Conservation (phyloP, 2,329 filamentous ascomycete species). For the Botrytis medusae region DNA sequence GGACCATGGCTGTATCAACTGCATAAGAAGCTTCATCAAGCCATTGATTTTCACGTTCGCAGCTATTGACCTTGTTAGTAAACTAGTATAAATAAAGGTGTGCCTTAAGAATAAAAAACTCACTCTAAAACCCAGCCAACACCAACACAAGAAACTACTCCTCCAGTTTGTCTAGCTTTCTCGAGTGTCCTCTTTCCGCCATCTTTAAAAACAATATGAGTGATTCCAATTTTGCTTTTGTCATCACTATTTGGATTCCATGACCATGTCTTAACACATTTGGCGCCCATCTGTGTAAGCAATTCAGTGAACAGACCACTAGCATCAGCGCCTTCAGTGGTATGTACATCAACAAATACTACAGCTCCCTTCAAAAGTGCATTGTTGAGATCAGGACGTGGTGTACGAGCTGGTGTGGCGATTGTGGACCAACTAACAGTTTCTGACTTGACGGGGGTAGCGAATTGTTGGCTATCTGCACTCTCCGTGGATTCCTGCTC, state of each 20-base stretch:
- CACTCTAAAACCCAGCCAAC: constrained; percentile 88
- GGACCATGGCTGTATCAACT: constrained; percentile 65
- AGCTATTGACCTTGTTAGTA: constrained; percentile 49
- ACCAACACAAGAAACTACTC: constrained; percentile 80
- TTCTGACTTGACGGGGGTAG: constrained; percentile 48
- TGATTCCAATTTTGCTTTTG: constrained; percentile 66
- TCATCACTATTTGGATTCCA: constrained; percentile 55
- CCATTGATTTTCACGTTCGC: constrained; percentile 75
- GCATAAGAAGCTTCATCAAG: constrained; percentile 69
- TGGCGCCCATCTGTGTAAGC: constrained; percentile 77
- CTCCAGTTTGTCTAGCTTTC: constrained; percentile 70
- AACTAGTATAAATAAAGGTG: constrained; percentile 34
- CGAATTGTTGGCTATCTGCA: constrained; percentile 26
- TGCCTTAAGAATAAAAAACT: constrained; percentile 43
- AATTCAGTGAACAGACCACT: constrained; percentile 80
- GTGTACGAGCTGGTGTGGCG: constrained; percentile 57
- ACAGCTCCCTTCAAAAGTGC: constrained; percentile 66
- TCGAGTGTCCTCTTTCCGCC: constrained; percentile 77
- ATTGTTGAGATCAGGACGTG: constrained; percentile 53
- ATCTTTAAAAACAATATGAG: constrained; percentile 89
- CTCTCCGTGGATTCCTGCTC: constrained; percentile 19
- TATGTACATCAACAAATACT: constrained; percentile 82
- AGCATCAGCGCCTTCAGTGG: constrained; percentile 76
- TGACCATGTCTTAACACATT: constrained; percentile 72
- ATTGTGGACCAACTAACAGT: constrained; percentile 51